Evolutionary conservation across 345 rosid genomes (phyloP).

Genomic region (Excoecaria cochinchinensis): DNA sequence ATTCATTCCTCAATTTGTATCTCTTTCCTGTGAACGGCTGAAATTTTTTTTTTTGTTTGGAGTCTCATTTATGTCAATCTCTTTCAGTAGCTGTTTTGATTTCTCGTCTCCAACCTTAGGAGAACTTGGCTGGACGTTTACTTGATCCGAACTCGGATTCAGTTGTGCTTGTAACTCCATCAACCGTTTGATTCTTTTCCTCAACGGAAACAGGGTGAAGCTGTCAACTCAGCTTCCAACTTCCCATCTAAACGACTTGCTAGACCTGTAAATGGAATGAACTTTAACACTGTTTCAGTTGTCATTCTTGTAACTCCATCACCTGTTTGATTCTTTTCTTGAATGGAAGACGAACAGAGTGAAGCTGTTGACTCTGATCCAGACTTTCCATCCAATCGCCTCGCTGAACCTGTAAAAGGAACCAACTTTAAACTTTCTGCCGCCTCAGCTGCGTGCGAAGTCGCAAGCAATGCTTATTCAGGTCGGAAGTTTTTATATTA

Average conservation of each 20-base stretch:
- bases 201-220: not conserved
- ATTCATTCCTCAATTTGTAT: conserved; percentile 2
- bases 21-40: conserved; percentile 24
- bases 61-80: not conserved
- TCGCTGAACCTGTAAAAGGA: conserved; percentile 8
- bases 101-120: not conserved
- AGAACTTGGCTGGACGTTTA: not conserved
- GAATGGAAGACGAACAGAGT: not conserved
- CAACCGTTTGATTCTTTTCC: not conserved
- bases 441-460: no score
- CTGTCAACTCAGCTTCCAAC: not conserved
- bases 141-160: not conserved
- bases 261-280: not conserved
- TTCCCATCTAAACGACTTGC: conserved; percentile 13
- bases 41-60: conserved; percentile 7
- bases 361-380: not conserved
- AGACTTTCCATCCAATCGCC: conserved; percentile 7
- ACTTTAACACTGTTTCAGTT: not conserved
- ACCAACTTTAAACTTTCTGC: not conserved
- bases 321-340: not conserved
- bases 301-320: not conserved
- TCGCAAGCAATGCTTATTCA: no score
- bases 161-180: not conserved
- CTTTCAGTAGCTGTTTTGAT: not conserved
- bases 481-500: no score